Percentiles rank a stretch among this genome's conserved stretches.
phyloP scores from a whole-genome alignment of 768 basidiomycete species.

The Xerocomellus chrysenteron region DNA sequence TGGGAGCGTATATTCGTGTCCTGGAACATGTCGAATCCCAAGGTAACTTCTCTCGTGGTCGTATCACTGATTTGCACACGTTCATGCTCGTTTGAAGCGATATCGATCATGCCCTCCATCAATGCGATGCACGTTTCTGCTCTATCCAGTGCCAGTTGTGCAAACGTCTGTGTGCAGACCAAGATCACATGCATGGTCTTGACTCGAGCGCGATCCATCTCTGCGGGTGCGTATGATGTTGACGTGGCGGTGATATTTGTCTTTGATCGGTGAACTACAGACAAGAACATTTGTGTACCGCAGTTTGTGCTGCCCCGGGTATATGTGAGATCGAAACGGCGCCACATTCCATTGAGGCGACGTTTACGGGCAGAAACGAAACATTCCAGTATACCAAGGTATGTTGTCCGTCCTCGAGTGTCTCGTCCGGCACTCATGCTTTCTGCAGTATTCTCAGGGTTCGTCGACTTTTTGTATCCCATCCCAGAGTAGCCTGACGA shows the following conservation, averaged over 20 bases:
- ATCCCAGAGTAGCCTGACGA: not conserved
- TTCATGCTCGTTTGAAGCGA: constrained; percentile 36
- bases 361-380: constrained; percentile 58
- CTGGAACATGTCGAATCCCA: constrained; percentile 40
- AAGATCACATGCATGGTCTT: constrained; percentile 55
- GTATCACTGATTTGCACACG: not conserved
- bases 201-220: constrained; percentile 43
- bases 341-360: constrained; percentile 60
- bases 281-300: constrained; percentile 49
- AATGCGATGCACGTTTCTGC: constrained; percentile 52
- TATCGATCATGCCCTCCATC: constrained; percentile 44
- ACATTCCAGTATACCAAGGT: constrained; percentile 69
- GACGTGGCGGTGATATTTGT: not conserved
- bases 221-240: constrained; percentile 46
- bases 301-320: constrained; percentile 44
- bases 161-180: constrained; percentile 47
- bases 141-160: constrained; percentile 56
- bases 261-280: constrained; percentile 29
- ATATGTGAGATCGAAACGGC: constrained; percentile 59
- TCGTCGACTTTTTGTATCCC: not conserved
- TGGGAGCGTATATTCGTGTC: constrained; percentile 40
- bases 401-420: not conserved
- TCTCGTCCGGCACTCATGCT: not conserved
- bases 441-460: constrained; percentile 54
- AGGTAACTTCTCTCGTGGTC: constrained; percentile 29